Evolutionary conservation across 2,329 filamentous ascomycete genomes (phyloP).

Genomic region (Chalaropsis thielavioides): DNA sequence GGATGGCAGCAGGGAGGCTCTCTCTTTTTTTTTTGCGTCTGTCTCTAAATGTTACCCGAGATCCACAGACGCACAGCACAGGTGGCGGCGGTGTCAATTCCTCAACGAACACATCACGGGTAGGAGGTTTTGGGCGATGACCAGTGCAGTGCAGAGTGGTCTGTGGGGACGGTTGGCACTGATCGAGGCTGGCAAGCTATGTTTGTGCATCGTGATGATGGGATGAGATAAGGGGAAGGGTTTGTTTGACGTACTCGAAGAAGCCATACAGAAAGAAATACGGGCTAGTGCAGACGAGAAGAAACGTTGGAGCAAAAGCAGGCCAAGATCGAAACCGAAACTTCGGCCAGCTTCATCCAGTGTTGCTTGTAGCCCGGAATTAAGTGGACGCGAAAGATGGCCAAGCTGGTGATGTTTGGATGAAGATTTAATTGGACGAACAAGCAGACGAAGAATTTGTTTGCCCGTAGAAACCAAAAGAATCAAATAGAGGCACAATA

Average conservation of each 20-base stretch:
- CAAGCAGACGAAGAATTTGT: neutral
- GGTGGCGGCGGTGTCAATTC: neutral
- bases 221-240: neutral
- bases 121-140: conserved; percentile 1
- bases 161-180: neutral
- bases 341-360: neutral
- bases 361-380: neutral
- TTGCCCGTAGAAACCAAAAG: neutral
- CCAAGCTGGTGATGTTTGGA: neutral
- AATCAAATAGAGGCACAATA: neutral
- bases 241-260: conserved; percentile 15
- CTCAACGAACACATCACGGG: neutral
- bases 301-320: conserved; percentile 5
- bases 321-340: neutral
- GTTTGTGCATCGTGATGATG: neutral
- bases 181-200: neutral
- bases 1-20: neutral
- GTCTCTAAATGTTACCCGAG: neutral
- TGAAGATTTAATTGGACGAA: neutral
- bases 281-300: neutral
- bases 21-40: neutral
- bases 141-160: neutral
- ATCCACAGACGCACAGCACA: neutral
- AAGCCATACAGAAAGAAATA: conserved; percentile 15
- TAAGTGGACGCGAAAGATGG: neutral